Evolutionary conservation across 495 filamentous ascomycete species (phyloP), one percentile per base, ranked within the genome.

Genomic region (Penicillium lagena): DNA sequence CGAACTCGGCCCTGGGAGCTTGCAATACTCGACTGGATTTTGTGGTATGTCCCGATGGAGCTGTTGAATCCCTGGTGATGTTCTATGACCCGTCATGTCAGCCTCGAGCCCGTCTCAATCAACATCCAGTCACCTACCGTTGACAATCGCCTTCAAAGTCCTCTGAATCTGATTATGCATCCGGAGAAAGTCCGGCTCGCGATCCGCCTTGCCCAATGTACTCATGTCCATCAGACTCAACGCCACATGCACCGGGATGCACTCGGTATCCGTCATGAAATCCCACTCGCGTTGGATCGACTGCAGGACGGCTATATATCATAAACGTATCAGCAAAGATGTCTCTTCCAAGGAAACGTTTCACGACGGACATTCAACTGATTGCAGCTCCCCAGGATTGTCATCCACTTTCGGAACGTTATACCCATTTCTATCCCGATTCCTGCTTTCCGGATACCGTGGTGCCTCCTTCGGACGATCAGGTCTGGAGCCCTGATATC

Each of bases 31-130:
- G 83, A 77, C 60, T 97, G 93, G 45, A 99, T 97, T 67, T 91
- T 96, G 67, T 99, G 94, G 56, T 96, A 99, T 12, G 90, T 95
- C 60, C 93, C 94, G 44, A 99, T 97, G 34, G 90, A 95, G 66
- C 89, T 96, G 61, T 96, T 99, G 75, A 99, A 99, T 29, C 90
- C 93, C 64, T 99, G 93, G 54, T 97, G 91, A 59, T 99, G 91
- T 67, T 97, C 90, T 82, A 40, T 13, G 42, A 37, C 38, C 37
- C 6, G 17, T 10, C 29, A 27, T 7, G 12, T 54, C 29, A 56
- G 54, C 40, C 49, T 29, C 2, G 2, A 22, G 22, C 9, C 4
- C 22, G 31, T n/a, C 9, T n/a, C 12, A 4, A 12, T 6, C 9
- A 34, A n/a, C 9, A 31, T 14, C 11, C 12, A 9, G 22, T 15